Evolutionary conservation across 495 filamentous ascomycete genomes (phyloP).

Genomic region (Arthonia radiata): DNA sequence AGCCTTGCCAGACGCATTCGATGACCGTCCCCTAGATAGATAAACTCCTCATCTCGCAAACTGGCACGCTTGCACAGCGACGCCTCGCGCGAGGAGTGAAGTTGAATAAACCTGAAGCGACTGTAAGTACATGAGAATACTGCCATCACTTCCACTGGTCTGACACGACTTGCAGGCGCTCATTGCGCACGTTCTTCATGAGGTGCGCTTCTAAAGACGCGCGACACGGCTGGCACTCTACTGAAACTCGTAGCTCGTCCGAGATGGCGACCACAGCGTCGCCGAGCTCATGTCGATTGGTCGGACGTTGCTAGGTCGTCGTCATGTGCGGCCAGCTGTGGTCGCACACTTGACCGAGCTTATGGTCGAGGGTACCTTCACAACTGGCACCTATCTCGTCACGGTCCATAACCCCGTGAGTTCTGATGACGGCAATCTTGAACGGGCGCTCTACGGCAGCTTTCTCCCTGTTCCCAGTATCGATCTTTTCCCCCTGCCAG

Average conservation of each 20-base stretch:
- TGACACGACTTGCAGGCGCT: slow-evolving; percentile 34
- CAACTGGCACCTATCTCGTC: slow-evolving; percentile 74
- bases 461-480: slow-evolving; percentile 60
- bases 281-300: slow-evolving; percentile 84
- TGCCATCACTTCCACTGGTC: too few species aligned
- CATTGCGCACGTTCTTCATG: slow-evolving; percentile 75
- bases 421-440: slow-evolving; percentile 68
- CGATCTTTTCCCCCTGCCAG: slow-evolving; percentile 36
- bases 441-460: slow-evolving; percentile 68
- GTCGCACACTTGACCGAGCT: slow-evolving; percentile 51
- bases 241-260: slow-evolving; percentile 38
- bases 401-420: slow-evolving; percentile 81
- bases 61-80: slow-evolving; percentile 69
- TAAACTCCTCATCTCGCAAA: slow-evolving; percentile 82
- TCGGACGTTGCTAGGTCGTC: slow-evolving; percentile 75
- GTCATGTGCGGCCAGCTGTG: slow-evolving; percentile 76
- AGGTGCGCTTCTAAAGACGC: slow-evolving; percentile 23
- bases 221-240: slow-evolving; percentile 1
- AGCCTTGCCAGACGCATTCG: not conserved
- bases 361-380: slow-evolving; percentile 88
- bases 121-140: too few species aligned
- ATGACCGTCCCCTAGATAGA: slow-evolving; percentile 36
- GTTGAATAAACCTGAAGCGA: slow-evolving; percentile 80
- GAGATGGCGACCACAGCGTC: slow-evolving; percentile 83
- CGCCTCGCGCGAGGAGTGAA: slow-evolving; percentile 72